Conservation (phyloP, 805 yeast genomes). For the Lachancea meyersii region DNA sequence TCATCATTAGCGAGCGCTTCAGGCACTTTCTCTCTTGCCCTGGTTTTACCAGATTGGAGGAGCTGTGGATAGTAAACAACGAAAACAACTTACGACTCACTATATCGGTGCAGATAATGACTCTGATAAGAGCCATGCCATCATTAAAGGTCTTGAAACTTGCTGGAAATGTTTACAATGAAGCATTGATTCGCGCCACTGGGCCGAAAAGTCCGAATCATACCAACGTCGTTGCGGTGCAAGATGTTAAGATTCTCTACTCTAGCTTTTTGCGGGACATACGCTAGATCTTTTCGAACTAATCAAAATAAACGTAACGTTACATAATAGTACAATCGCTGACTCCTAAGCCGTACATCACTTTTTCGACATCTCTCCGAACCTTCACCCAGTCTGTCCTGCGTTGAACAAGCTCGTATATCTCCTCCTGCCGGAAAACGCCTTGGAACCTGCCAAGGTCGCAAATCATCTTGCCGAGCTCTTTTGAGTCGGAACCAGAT, state of each 20-base stretch:
- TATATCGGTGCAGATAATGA: conserved; percentile 30
- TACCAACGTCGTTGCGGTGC: conserved; percentile 24
- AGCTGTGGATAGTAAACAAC: conserved; percentile 28
- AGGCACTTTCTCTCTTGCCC: conserved; percentile 28
- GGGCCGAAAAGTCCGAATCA: conserved; percentile 25
- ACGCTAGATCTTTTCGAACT: not conserved
- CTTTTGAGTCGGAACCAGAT: conserved; percentile 60
- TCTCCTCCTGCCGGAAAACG: conserved; percentile 84
- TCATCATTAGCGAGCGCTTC: conserved; percentile 35
- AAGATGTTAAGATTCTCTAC: conserved; percentile 32
- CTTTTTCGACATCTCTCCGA: conserved; percentile 77
- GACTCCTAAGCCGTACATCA: conserved; percentile 85
- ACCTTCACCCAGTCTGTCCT: conserved; percentile 81
- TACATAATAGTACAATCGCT: conserved; percentile 66
- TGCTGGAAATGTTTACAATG: conserved; percentile 32
- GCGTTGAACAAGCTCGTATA: conserved; percentile 84
- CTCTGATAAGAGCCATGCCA: conserved; percentile 31
- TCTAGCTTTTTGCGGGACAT: conserved; percentile 27
- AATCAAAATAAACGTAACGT: conserved; percentile 3
- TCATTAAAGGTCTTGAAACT: conserved; percentile 26
- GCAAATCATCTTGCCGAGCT: conserved; percentile 74
- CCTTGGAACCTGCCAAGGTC: conserved; percentile 85
- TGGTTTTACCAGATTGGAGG: conserved; percentile 21
- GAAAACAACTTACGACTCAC: conserved; percentile 27
- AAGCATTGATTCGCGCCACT: conserved; percentile 29